Evolutionary conservation across 2,329 filamentous ascomycete genomes (phyloP).

Genomic region (Parafenestella ontariensis): DNA sequence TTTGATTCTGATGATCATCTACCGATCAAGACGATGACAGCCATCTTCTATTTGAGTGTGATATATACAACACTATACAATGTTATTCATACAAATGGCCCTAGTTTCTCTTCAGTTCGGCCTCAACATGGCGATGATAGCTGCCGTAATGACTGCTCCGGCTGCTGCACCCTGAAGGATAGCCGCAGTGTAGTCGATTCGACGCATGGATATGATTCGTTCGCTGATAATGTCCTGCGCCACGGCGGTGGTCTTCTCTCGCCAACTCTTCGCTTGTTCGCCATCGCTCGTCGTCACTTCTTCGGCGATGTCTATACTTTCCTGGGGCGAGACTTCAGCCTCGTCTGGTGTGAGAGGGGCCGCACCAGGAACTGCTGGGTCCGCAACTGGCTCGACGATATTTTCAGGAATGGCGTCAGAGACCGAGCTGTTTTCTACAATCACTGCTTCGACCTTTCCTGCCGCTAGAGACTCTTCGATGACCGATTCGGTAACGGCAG

Average conservation of each 20-base stretch:
- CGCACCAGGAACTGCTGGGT: slow-evolving; percentile 7
- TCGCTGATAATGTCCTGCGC: slow-evolving; percentile 53
- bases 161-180: slow-evolving; percentile 54
- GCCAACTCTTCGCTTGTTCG: slow-evolving; percentile 26
- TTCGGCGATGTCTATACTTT: slow-evolving; percentile 22
- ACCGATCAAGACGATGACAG: not conserved
- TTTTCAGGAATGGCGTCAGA: slow-evolving; percentile 4
- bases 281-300: slow-evolving; percentile 16
- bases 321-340: slow-evolving; percentile 12
- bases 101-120: slow-evolving; percentile 17
- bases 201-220: slow-evolving; percentile 52
- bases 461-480: slow-evolving; percentile 12
- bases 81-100: slow-evolving; percentile 2
- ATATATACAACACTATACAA: slow-evolving; percentile 10
- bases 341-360: slow-evolving; percentile 13
- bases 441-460: slow-evolving; percentile 4
- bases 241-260: slow-evolving; percentile 24
- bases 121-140: slow-evolving; percentile 32
- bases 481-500: not conserved
- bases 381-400: slow-evolving; percentile 7
- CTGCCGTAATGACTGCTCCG: slow-evolving; percentile 47
- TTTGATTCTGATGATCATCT: too few species aligned
- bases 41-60: not conserved
- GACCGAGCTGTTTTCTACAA: slow-evolving; percentile 6
- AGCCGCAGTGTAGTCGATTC: slow-evolving; percentile 55